Evolutionary conservation across 306 rosid genomes (phyloP).

Genomic region (Citrullus mucosospermus): DNA sequence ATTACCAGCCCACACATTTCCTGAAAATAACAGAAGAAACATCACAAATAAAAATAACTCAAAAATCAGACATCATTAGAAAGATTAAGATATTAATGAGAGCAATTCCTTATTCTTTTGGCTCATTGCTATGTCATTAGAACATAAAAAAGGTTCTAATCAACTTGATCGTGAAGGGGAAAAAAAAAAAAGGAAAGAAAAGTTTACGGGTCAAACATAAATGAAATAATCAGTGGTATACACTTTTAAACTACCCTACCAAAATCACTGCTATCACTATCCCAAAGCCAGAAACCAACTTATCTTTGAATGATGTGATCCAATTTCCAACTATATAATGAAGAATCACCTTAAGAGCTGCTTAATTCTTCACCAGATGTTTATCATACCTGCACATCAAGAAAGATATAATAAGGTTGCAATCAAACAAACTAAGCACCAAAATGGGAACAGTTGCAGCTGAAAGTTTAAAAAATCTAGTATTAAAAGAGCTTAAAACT

Average conservation of each 20-base stretch:
- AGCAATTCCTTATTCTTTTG: background rate
- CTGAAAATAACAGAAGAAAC: background rate
- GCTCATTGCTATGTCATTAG: background rate
- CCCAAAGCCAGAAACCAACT: slow-evolving; percentile 15
- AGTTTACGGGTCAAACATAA: background rate
- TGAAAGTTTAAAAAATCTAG: background rate
- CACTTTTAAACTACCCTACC: slow-evolving; percentile 38
- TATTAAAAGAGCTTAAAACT: background rate
- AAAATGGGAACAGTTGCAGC: background rate
- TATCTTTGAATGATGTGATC: slow-evolving; percentile 23
- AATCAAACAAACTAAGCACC: background rate
- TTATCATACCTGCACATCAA: background rate
- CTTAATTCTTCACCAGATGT: background rate
- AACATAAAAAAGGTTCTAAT: slow-evolving; percentile 6
- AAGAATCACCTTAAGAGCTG: slow-evolving; percentile 2
- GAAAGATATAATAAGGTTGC: background rate
- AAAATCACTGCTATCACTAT: slow-evolving; percentile 24
- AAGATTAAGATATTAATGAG: background rate
- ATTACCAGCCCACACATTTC: background rate
- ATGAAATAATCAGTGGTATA: slow-evolving; percentile 35
- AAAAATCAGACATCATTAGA: background rate
- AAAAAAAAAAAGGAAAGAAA: background rate
- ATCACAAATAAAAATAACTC: background rate
- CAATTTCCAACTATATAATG: slow-evolving; percentile 33
- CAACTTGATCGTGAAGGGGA: background rate